phyloP scores from a whole-genome alignment of 2,329 filamentous ascomycete genomes.

The Pestalotiopsis fici region DNA sequence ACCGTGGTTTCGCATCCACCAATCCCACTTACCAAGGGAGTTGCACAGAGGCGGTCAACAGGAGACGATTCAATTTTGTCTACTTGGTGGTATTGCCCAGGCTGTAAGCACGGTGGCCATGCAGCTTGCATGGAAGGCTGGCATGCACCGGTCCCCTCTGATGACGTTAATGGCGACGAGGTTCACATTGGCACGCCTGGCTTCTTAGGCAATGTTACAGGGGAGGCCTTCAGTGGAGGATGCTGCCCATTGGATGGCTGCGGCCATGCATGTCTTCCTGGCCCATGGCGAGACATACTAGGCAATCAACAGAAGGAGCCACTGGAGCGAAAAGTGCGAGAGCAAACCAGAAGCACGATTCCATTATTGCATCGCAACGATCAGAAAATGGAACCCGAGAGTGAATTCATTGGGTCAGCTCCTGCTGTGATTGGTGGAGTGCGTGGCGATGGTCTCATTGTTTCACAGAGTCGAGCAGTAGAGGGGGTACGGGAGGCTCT shows the following conservation, averaged over 20 bases:
- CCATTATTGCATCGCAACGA: slow-evolving; percentile 11
- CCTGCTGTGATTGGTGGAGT: slow-evolving; percentile 28
- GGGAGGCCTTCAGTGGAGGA: slow-evolving; percentile 49
- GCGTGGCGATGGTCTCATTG: slow-evolving; percentile 53
- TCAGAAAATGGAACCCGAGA: background rate
- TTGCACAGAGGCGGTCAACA: slow-evolving; percentile 13
- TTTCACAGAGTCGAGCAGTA: slow-evolving; percentile 61
- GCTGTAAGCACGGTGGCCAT: slow-evolving; percentile 65
- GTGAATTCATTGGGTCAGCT: slow-evolving; percentile 11
- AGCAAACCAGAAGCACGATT: slow-evolving; percentile 33
- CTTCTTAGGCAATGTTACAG: slow-evolving; percentile 23
- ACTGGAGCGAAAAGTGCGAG: slow-evolving; percentile 47
- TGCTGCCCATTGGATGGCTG: slow-evolving; percentile 68
- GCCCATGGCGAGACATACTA: slow-evolving; percentile 52
- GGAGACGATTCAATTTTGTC: slow-evolving; percentile 32
- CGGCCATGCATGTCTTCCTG: slow-evolving; percentile 63
- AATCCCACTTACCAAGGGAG: slow-evolving; percentile 21
- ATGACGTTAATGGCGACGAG: slow-evolving; percentile 3
- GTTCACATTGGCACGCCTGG: slow-evolving; percentile 14
- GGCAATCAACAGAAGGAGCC: slow-evolving; percentile 50
- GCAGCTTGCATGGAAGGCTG: slow-evolving; percentile 59
- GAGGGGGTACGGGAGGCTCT: slow-evolving; percentile 59
- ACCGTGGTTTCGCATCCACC: slow-evolving; percentile 36
- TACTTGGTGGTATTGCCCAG: slow-evolving; percentile 65
- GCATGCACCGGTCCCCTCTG: slow-evolving; percentile 44